Conservation (phyloP, 2,329 filamentous ascomycete genomes). For the Arachnopeziza araneosa region DNA sequence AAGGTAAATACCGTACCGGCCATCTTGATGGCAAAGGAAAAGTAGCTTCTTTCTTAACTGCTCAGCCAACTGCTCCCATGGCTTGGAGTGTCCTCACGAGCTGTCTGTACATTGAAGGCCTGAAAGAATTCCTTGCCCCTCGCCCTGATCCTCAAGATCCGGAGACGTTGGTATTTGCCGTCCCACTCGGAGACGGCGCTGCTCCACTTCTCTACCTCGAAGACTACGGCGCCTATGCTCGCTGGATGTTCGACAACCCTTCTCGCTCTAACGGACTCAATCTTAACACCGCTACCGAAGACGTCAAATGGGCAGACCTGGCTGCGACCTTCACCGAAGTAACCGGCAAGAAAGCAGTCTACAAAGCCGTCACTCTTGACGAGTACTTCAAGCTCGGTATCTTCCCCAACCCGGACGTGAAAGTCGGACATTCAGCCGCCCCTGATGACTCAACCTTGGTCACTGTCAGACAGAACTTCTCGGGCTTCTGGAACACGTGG, state of each 20-base stretch:
- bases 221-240: constrained; percentile 3
- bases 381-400: constrained; percentile 12
- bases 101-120: constrained; percentile 24
- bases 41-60: constrained; percentile 22
- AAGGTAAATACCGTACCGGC: constrained; percentile 31
- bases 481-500: constrained; percentile 21
- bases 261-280: constrained; percentile 1
- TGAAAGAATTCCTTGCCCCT: background rate
- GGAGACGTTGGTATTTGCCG: background rate
- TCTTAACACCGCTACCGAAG: constrained; percentile 5
- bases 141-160: background rate
- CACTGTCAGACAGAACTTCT: constrained; percentile 20
- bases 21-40: constrained; percentile 36
- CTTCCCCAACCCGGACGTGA: constrained; percentile 13
- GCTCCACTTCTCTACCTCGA: constrained; percentile 4
- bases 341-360: constrained; percentile 12
- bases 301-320: constrained; percentile 2
- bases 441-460: constrained; percentile 13
- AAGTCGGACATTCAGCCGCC: constrained; percentile 11
- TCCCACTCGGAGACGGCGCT: constrained; percentile 1
- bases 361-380: constrained; percentile 5
- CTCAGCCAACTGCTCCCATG: constrained; percentile 16
- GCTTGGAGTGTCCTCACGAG: constrained; percentile 24
- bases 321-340: constrained; percentile 2
- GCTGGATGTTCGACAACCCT: constrained; percentile 7